phyloP scores from a whole-genome alignment of 1,284 basidiomycete genomes.

The Anthracocystis setariae region DNA sequence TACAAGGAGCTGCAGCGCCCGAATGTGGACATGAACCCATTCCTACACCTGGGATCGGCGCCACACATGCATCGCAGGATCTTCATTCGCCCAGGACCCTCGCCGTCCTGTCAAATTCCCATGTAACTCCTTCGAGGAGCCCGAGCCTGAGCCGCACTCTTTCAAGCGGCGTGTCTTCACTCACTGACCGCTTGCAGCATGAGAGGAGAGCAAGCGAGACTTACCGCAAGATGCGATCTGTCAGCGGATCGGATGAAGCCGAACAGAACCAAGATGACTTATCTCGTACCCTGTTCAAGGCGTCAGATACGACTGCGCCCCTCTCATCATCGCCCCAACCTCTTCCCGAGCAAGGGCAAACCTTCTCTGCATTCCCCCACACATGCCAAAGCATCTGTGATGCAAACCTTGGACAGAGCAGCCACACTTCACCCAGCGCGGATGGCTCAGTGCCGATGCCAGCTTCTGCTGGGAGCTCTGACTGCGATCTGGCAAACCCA shows the following conservation, averaged over 20 bases:
- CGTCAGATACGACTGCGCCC: not conserved
- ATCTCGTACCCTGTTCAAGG: slow-evolving; percentile 18
- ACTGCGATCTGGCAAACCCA: no score
- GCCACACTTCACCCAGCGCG: no score
- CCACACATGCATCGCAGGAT: slow-evolving; percentile 6
- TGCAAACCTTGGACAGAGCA: no score
- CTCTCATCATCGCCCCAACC: slow-evolving; percentile 19
- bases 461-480: no score
- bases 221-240: slow-evolving; percentile 33
- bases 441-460: no score
- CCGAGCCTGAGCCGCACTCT: slow-evolving; percentile 20
- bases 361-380: not conserved
- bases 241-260: slow-evolving; percentile 10
- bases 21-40: slow-evolving; percentile 30
- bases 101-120: slow-evolving; percentile 10
- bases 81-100: slow-evolving; percentile 4
- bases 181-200: slow-evolving; percentile 32
- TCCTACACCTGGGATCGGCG: slow-evolving; percentile 7
- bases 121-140: slow-evolving; percentile 20
- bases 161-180: slow-evolving; percentile 20
- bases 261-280: slow-evolving; percentile 1
- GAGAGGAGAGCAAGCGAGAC: slow-evolving; percentile 37
- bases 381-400: not conserved
- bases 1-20: slow-evolving; percentile 20
- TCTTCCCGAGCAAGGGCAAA: not conserved